Base-by-base conservation (phyloP, 78 protist genomes). In the Thecamonas trahens region DNA sequence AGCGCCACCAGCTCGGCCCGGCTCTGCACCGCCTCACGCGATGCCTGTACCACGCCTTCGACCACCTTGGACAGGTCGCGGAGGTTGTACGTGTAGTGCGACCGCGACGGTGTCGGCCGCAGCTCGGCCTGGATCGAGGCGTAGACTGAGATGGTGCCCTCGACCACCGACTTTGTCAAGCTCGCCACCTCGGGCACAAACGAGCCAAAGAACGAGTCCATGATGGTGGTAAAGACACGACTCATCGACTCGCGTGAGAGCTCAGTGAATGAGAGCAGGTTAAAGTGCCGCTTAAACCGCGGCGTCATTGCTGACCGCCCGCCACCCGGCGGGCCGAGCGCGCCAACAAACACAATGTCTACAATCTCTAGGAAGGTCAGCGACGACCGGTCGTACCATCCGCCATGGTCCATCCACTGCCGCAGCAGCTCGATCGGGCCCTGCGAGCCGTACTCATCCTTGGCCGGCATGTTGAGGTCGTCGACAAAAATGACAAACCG, bases 71-170 rank as follows among this genome's bases (percentile, higher is more conserved):
- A 2, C 8, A 94, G 63, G 50, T 91, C 98, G n/a, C 98, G 83
- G 65, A 94, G 62, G 83, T 91, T 94, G 94, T 91, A 94, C 6
- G 94, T 83, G 84, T 94, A 94, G 77, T 94, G 98, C 22, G 83
- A 74, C 62, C 85, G 83, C 31, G 69, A 55, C 0, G 95, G 98
- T 2, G 96, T 91, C 17, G 98, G 98, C 9, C 84, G 75, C 53
- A 92, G 72, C 40, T 52, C 67, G 2, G 2, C 24, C 44, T 40
- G 3, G 32, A 68, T 67, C 9, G 35, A 22, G 32, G 40, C 17
- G 80, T 61, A 88, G 49, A 84, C 70, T 6, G 7, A 49, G 31
- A 84, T 59, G 28, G 90, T 77, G 17, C 80, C 69, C 3, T 50
- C 45, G 20, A 80, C 77, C 38, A 83, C 0, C 26, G 63, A 42